Conservation (phyloP, 78 protist species). For the Creolimax fragrantissima region DNA sequence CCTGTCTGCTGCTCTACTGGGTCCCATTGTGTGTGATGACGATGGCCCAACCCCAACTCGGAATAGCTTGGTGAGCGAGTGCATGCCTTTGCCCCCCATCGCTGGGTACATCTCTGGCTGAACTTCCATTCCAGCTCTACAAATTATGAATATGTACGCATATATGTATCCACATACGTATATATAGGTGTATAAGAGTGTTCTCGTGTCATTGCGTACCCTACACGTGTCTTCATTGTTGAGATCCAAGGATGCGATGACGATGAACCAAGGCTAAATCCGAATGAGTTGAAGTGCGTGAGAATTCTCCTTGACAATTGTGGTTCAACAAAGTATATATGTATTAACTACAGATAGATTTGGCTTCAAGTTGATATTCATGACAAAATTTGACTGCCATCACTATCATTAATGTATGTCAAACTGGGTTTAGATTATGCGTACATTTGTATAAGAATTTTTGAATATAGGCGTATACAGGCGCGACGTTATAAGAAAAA, state of each 20-base stretch:
- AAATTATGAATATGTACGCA: neutral
- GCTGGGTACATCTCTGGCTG: neutral
- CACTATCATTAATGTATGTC: neutral
- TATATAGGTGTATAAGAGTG: neutral
- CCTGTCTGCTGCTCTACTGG: neutral
- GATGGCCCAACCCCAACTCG: conserved; percentile 37
- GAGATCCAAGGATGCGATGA: too few species aligned
- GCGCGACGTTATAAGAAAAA: neutral
- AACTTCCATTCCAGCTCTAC: neutral
- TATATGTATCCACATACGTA: neutral
- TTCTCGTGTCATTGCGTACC: neutral
- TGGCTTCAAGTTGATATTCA: neutral
- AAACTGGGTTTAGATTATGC: too few species aligned
- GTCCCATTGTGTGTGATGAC: conserved; percentile 41
- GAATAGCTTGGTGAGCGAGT: conserved; percentile 18
- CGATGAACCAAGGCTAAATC: too few species aligned
- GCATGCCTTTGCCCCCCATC: neutral
- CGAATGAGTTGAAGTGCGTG: neutral
- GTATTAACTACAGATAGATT: neutral
- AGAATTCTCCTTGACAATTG: neutral
- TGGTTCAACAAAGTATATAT: neutral
- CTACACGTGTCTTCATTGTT: neutral
- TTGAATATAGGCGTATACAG: neutral
- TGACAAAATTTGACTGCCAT: neutral
- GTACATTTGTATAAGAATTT: neutral